Evolutionary conservation across 2,329 filamentous ascomycete species (phyloP).

Genomic region (Penicillium janthinellum): DNA sequence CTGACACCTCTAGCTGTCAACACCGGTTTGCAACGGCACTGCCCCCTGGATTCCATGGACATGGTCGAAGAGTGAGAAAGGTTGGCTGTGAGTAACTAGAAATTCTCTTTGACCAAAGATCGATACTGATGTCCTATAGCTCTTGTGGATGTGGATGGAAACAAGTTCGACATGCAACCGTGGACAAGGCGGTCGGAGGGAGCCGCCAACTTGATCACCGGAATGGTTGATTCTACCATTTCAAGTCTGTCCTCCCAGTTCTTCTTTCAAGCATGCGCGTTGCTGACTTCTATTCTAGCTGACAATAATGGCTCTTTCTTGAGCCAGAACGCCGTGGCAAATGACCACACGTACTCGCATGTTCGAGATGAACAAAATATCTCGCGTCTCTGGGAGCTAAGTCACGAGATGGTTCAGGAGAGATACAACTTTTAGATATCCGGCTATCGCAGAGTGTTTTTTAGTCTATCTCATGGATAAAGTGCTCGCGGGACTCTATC

Average conservation of each 20-base stretch:
- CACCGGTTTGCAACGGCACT: slow-evolving; percentile 18
- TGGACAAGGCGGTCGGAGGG: slow-evolving; percentile 26
- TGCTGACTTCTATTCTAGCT: not conserved
- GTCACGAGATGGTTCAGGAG: slow-evolving; percentile 33
- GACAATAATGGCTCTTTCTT: slow-evolving; percentile 18
- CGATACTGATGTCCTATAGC: not conserved
- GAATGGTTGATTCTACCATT: slow-evolving; percentile 29
- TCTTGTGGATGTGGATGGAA: slow-evolving; percentile 22
- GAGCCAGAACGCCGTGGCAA: slow-evolving; percentile 22
- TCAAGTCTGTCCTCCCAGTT: slow-evolving; percentile 9
- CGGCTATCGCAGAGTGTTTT: not conserved
- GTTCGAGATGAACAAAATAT: slow-evolving; percentile 25
- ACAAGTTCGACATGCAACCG: slow-evolving; percentile 11
- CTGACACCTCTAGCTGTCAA: slow-evolving; percentile 13
- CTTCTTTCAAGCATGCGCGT: too few species aligned
- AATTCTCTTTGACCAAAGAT: not conserved
- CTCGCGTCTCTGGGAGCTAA: slow-evolving; percentile 34
- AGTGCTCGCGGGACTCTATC: not conserved
- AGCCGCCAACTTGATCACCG: slow-evolving; percentile 27
- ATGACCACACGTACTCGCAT: slow-evolving; percentile 31
- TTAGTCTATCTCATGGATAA: slow-evolving; percentile 6
- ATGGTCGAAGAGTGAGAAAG: slow-evolving; percentile 12
- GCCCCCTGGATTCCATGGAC: slow-evolving; percentile 5
- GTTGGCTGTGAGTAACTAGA: slow-evolving; percentile 9
- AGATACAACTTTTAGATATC: slow-evolving; percentile 21